Conservation (phyloP, 257 asterid species). For the Mitragyna speciosa region DNA sequence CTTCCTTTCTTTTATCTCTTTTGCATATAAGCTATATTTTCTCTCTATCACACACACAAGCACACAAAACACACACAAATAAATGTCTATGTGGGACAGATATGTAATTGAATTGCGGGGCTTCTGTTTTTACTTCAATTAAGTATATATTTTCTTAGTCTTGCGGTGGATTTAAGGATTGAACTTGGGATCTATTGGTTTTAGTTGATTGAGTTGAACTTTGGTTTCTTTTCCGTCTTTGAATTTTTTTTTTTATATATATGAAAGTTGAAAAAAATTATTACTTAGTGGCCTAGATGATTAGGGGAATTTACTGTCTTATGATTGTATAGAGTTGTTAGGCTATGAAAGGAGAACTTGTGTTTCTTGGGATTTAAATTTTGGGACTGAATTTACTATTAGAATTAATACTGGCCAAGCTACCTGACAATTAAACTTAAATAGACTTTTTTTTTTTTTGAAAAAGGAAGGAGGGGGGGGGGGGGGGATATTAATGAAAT, state of each 20-base stretch:
- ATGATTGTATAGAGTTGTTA: background rate
- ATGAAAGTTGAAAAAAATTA: background rate
- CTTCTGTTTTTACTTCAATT: background rate
- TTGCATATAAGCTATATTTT: background rate
- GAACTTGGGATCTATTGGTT: constrained; percentile 8
- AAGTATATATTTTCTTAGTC: background rate
- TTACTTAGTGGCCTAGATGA: background rate
- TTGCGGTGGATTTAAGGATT: constrained; percentile 8
- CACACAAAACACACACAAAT: background rate
- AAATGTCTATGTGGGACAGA: background rate
- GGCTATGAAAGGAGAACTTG: background rate
- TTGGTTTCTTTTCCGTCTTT: background rate
- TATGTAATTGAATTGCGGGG: background rate
- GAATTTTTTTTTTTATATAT: background rate
- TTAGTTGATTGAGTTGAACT: background rate
- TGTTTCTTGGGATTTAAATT: no score
- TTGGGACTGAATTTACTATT: background rate
- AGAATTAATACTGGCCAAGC: background rate
- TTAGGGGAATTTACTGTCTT: no score
- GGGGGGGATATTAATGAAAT: background rate
- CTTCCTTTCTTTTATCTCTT: background rate
- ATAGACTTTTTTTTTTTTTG: background rate
- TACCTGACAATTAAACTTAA: background rate
- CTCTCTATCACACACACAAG: background rate
- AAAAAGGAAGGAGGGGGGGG: no score